Conservation (phyloP, 805 yeast genomes). For the Candida loeiensis region DNA sequence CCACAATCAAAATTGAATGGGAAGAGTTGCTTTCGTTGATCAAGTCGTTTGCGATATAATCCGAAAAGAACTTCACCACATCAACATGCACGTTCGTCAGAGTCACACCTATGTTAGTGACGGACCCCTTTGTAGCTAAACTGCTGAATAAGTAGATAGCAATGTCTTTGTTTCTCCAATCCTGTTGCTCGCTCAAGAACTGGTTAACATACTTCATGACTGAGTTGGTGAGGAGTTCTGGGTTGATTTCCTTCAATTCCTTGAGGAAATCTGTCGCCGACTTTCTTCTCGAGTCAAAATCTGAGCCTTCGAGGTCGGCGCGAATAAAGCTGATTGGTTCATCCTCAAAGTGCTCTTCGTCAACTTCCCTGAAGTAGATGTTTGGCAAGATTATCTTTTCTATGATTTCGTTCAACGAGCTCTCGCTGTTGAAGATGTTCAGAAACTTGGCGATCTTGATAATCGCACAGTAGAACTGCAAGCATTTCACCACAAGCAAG, state of each 20-base stretch:
- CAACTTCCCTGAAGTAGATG: slow-evolving; percentile 77
- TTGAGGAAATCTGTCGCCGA: slow-evolving; percentile 90
- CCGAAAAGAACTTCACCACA: slow-evolving; percentile 79
- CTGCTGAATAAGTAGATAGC: slow-evolving; percentile 84
- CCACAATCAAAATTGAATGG: slow-evolving; percentile 81
- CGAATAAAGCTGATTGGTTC: slow-evolving; percentile 93
- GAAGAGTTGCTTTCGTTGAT: slow-evolving; percentile 38
- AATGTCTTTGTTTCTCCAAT: slow-evolving; percentile 86
- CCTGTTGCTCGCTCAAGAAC: slow-evolving; percentile 46
- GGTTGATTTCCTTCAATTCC: slow-evolving; percentile 77
- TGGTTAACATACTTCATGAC: slow-evolving; percentile 69
- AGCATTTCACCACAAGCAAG: slow-evolving; percentile 72
- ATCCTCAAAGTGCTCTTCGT: slow-evolving; percentile 92
- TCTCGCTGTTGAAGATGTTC: slow-evolving; percentile 53
- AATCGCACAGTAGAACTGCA: slow-evolving; percentile 79
- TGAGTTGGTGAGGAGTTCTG: slow-evolving; percentile 66
- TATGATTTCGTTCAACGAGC: slow-evolving; percentile 63
- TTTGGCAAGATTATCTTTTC: slow-evolving; percentile 87
- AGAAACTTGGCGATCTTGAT: slow-evolving; percentile 66
- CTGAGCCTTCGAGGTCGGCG: slow-evolving; percentile 93
- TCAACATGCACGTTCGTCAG: slow-evolving; percentile 82
- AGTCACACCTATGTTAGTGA: slow-evolving; percentile 83
- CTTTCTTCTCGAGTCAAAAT: slow-evolving; percentile 86
- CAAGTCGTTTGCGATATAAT: slow-evolving; percentile 79
- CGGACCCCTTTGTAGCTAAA: slow-evolving; percentile 84